Percentiles rank a stretch among this genome's conserved stretches.
phyloP scores from a whole-genome alignment of 306 rosid genomes.

The Prunus kanzakura region DNA sequence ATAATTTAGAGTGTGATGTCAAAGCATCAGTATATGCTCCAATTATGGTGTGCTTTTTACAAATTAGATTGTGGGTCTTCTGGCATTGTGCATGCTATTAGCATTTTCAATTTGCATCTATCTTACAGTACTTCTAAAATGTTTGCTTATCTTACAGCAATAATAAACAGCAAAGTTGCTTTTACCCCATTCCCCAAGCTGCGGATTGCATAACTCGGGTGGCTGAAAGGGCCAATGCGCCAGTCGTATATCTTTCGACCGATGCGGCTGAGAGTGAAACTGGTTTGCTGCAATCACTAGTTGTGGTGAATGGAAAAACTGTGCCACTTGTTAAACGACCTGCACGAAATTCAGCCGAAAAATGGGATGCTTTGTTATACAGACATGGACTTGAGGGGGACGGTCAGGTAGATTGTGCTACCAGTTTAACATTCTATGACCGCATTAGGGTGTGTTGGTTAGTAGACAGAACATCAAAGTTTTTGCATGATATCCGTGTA shows the following conservation, averaged over 20 bases:
- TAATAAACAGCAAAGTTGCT: slow-evolving; percentile 79
- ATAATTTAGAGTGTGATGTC: neutral
- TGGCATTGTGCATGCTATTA: slow-evolving; percentile 12
- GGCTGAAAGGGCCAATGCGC: slow-evolving; percentile 63
- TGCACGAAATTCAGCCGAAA: slow-evolving; percentile 80
- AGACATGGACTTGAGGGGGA: slow-evolving; percentile 75
- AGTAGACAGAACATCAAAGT: neutral
- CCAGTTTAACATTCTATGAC: neutral
- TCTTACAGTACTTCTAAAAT: slow-evolving; percentile 17
- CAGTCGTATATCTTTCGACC: slow-evolving; percentile 83
- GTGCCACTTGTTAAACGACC: slow-evolving; percentile 89
- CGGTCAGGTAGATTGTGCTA: slow-evolving; percentile 56
- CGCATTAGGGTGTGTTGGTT: neutral
- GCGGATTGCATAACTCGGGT: slow-evolving; percentile 75
- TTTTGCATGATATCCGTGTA: slow-evolving; percentile 4
- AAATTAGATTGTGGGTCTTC: neutral
- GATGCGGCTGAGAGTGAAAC: slow-evolving; percentile 97
- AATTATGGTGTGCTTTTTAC: neutral
- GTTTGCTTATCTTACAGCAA: slow-evolving; percentile 56
- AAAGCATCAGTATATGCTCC: neutral
- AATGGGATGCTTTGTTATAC: slow-evolving; percentile 95
- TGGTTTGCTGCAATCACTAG: slow-evolving; percentile 73
- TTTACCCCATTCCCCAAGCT: slow-evolving; percentile 96
- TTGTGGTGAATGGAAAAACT: slow-evolving; percentile 61
- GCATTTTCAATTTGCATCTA: neutral